These are phyloP conservation scores for Debaryomyces psychrophilus DNA, from an alignment of 1,139 yeast genomes.

Conservation along the genomic window DNA sequence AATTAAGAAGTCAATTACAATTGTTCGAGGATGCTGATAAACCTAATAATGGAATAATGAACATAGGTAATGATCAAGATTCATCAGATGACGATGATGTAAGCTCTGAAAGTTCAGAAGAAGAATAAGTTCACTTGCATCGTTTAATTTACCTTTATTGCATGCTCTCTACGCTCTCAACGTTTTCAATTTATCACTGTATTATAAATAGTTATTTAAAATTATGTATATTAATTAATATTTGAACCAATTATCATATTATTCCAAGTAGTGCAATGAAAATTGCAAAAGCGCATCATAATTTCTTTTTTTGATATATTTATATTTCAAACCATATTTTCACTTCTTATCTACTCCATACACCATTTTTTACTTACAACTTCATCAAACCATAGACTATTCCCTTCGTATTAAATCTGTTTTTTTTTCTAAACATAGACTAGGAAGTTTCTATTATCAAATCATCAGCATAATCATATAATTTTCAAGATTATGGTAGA, in stretches of 20 bases:
- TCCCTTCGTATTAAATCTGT: too few relatives aligned
- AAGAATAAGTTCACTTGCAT: slow-evolving; percentile 42
- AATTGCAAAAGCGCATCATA: too few relatives aligned
- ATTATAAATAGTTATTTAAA: slow-evolving; percentile 14
- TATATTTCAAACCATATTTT: neutral
- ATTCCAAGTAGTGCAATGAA: neutral
- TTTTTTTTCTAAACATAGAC: neutral
- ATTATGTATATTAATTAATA: slow-evolving; percentile 14
- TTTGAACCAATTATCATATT: neutral
- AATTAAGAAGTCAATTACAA: slow-evolving; percentile 79
- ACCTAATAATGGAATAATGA: slow-evolving; percentile 30
- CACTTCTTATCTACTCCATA: neutral
- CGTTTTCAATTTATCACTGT: slow-evolving; percentile 13
- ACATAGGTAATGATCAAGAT: slow-evolving; percentile 37
- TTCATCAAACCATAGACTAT: too few relatives aligned
- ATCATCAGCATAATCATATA: neutral
- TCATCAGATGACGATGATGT: slow-evolving; percentile 52
- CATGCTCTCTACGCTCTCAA: slow-evolving; percentile 1
- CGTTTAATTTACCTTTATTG: neutral
- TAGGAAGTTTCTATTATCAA: neutral
- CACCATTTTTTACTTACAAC: neutral
- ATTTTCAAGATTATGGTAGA: slow-evolving; percentile 2
- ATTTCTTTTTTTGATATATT: too few relatives aligned
- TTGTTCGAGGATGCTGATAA: slow-evolving; percentile 62
- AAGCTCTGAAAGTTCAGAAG: slow-evolving; percentile 66